phyloP scores from a whole-genome alignment of 495 filamentous ascomycete species.

The Penicillium riverlandense region DNA sequence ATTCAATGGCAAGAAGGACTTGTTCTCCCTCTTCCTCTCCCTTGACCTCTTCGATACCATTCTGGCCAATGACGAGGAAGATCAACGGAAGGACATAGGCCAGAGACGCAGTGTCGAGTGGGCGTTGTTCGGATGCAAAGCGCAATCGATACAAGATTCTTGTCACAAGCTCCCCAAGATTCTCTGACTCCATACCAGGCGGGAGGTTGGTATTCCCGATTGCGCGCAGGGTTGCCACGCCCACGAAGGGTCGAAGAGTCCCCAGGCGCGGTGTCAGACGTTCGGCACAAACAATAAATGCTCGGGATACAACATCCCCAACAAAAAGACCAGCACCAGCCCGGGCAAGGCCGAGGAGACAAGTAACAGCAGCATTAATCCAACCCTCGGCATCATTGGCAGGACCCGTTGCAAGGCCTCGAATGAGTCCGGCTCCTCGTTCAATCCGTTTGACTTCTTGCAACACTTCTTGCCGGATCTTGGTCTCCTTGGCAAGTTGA shows the following conservation, averaged over 20 bases:
- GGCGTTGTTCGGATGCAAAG: constrained; percentile 83
- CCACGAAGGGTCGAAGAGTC: constrained; percentile 68
- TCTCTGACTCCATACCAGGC: constrained; percentile 64
- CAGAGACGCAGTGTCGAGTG: constrained; percentile 78
- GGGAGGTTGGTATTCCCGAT: constrained; percentile 66
- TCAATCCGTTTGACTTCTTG: constrained; percentile 60
- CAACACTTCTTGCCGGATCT: constrained; percentile 63
- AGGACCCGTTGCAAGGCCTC: constrained; percentile 72
- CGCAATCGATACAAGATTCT: constrained; percentile 85
- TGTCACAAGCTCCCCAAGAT: constrained; percentile 78
- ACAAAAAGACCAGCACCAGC: constrained; percentile 76
- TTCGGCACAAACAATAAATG: constrained; percentile 71
- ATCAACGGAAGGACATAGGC: constrained; percentile 82
- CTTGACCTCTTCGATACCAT: constrained; percentile 62
- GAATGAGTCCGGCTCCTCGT: constrained; percentile 78
- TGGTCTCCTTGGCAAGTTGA: constrained; percentile 79
- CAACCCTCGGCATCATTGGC: constrained; percentile 77
- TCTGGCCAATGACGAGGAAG: constrained; percentile 64
- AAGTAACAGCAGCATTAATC: constrained; percentile 71
- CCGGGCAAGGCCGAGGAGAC: constrained; percentile 61
- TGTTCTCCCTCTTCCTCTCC: constrained; percentile 77
- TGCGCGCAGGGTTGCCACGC: constrained; percentile 75
- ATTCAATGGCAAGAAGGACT: constrained; percentile 82
- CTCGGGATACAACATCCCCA: constrained; percentile 67
- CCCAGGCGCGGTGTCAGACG: constrained; percentile 71